Percentiles rank a stretch among this genome's conserved stretches.
Conservation (phyloP, 2,329 filamentous ascomycete genomes). For the Scedosporium minutisporum region DNA sequence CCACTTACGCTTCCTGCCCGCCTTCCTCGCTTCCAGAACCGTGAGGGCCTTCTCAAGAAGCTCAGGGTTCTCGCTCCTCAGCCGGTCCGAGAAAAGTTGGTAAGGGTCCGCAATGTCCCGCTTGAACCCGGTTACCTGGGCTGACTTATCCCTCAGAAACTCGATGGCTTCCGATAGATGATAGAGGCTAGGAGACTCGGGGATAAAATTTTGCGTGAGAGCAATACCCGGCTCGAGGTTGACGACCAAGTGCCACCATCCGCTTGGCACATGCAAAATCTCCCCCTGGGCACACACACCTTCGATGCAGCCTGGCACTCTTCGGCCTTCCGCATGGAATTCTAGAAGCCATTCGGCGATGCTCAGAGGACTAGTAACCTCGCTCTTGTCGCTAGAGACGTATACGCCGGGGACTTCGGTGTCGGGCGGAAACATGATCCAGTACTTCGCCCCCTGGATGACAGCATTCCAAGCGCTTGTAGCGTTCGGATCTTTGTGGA, state of each 20-base stretch:
- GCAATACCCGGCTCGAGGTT: constrained; percentile 80
- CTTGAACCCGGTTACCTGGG: constrained; percentile 81
- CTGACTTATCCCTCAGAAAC: constrained; percentile 72
- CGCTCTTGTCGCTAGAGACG: constrained; percentile 78
- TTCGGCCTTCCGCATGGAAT: constrained; percentile 77
- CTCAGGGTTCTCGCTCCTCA: constrained; percentile 54
- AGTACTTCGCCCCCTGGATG: constrained; percentile 83
- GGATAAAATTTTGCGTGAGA: constrained; percentile 92
- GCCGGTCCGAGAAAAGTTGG: constrained; percentile 60
- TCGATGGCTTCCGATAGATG: constrained; percentile 66
- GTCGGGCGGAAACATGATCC: constrained; percentile 92
- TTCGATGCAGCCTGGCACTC: constrained; percentile 68
- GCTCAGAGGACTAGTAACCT: constrained; percentile 86
- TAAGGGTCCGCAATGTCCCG: constrained; percentile 64
- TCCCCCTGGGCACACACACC: constrained; percentile 79
- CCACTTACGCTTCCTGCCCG: constrained; percentile 74
- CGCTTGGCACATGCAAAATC: constrained; percentile 82
- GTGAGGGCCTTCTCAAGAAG: constrained; percentile 56
- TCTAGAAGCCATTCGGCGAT: constrained; percentile 94
- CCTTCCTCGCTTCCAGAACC: constrained; percentile 51
- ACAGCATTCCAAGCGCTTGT: constrained; percentile 91
- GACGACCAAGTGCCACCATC: constrained; percentile 95
- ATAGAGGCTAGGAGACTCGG: constrained; percentile 39
- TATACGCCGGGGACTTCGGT: constrained; percentile 79
- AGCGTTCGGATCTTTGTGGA: constrained; percentile 74